Conservation (phyloP, 495 filamentous ascomycete genomes). For the Darksidea phi region DNA sequence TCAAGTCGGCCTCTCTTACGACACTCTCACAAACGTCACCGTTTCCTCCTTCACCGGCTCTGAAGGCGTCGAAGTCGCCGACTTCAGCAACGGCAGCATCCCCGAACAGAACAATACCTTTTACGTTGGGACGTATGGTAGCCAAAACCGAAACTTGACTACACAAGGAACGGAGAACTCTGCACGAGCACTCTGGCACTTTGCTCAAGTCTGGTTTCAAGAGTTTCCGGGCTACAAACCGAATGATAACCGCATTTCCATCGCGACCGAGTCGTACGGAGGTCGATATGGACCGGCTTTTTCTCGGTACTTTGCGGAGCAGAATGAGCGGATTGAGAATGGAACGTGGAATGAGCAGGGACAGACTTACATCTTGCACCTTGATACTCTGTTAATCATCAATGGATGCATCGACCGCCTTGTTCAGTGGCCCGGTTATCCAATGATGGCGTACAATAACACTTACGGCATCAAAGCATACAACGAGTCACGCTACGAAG, state of each 20-base stretch:
- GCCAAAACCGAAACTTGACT: constrained; percentile 47
- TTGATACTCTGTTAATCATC: constrained; percentile 53
- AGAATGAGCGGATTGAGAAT: constrained; percentile 38
- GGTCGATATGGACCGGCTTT: constrained; percentile 58
- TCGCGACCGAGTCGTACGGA: constrained; percentile 58
- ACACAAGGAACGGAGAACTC: constrained; percentile 56
- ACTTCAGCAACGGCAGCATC: constrained; percentile 42
- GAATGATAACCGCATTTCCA: constrained; percentile 54
- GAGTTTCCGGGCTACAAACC: constrained; percentile 59
- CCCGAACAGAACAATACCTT: constrained; percentile 59
- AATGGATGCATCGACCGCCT: constrained; percentile 66
- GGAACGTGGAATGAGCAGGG: constrained; percentile 32
- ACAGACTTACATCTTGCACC: constrained; percentile 34
- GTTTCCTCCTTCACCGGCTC: constrained; percentile 2
- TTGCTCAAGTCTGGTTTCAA: constrained; percentile 57
- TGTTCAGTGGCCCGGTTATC: constrained; percentile 44
- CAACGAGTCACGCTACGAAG: constrained; percentile 41
- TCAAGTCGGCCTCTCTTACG: constrained; percentile 59
- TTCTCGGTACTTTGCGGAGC: constrained; percentile 37
- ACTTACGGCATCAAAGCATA: constrained; percentile 47
- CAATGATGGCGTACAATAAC: constrained; percentile 47
- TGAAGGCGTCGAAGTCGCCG: constrained; percentile 32
- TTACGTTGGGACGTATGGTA: constrained; percentile 60
- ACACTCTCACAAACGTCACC: constrained; percentile 54
- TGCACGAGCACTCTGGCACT: constrained; percentile 57